Conservation (phyloP, 2,329 filamentous ascomycete species). For the Annulohypoxylon truncatum region DNA sequence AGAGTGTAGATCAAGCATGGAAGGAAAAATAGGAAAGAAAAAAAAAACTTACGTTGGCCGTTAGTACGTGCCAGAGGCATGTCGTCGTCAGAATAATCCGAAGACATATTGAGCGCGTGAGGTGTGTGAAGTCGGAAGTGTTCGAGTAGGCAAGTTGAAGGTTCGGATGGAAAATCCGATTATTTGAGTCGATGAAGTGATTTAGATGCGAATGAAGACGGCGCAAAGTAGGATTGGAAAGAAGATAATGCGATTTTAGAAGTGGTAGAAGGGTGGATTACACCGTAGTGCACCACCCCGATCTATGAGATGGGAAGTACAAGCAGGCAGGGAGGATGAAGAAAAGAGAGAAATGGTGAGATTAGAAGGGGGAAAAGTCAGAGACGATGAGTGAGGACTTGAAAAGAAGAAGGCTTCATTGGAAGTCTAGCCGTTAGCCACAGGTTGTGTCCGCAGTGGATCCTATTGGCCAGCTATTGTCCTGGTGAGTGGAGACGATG, state of each 20-base stretch:
- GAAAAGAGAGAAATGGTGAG: conserved; percentile 45
- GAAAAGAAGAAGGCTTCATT: conserved; percentile 53
- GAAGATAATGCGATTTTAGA: conserved; percentile 18
- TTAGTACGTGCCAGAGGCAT: conserved; percentile 78
- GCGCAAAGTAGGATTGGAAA: conserved; percentile 20
- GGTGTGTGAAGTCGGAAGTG: conserved; percentile 21
- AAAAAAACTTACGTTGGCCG: conserved; percentile 72
- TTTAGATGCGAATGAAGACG: conserved; percentile 47
- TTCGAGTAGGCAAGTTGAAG: conserved; percentile 1
- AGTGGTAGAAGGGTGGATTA: conserved; percentile 42
- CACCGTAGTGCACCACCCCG: conserved; percentile 49
- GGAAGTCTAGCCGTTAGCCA: conserved; percentile 50
- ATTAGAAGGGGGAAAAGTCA: conserved; percentile 48
- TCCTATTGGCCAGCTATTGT: conserved; percentile 38
- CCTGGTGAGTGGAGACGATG: conserved; percentile 33
- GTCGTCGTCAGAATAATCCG: conserved; percentile 80
- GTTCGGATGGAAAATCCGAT: not conserved
- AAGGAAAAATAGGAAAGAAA: conserved; percentile 1
- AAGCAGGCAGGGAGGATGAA: conserved; percentile 38
- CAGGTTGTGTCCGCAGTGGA: conserved; percentile 48
- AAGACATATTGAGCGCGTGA: conserved; percentile 59
- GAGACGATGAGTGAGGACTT: conserved; percentile 45
- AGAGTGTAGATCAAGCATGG: conserved; percentile 24
- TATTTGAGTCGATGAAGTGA: conserved; percentile 13
- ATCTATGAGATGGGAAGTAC: conserved; percentile 39